Base-by-base conservation (phyloP, 257 asterid species). In the Euphrasia confusa region DNA sequence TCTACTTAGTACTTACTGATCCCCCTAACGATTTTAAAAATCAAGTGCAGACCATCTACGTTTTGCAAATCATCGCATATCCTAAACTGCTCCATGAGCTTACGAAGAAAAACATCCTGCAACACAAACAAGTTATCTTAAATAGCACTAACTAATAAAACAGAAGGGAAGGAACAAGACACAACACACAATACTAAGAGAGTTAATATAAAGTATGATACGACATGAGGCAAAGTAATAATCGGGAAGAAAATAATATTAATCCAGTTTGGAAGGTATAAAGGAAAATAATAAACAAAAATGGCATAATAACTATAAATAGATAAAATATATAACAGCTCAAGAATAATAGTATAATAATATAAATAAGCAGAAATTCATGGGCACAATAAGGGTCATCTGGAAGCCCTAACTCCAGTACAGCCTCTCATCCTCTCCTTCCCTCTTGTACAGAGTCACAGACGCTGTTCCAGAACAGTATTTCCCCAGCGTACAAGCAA, bases 61-160 rank as follows among this genome's bases (percentile, higher is more conserved):
- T 87, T 81, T 71, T 87, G 89, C 82, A 89, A 74, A 78, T 83
- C 94, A 76, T 93, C 97, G 77, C 92, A 87, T 56, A 80, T 71
- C 64, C 90, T 78, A 63, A 87, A 93, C 65, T 87, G 79, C 32
- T 82, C 89, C 81, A 93, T 77, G 75, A 89, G 80, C 89, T 89
- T 93, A 70, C 81, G 74, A 55, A 93, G 74, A 79, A 93, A 89
- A 24, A 63, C 83, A 72, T 75, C 88, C 96, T 89, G 96, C 95
- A 78, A 50, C 48, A 76, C 71, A 14, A 59, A 73, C 21, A 71
- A 63, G 35, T 62, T 71, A 69, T 57, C 58, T 68, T 61, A 56
- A 65, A 67, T 64, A 68, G 71, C 71, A 73, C 26, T 35, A 63
- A 63, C 64, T 7, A 58, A 60, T 49, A 42, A 47, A 67, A 17